Percentiles rank a stretch among this genome's conserved stretches.
Evolutionary conservation across 176 grass and related monocot genomes (phyloP).

Genomic region (Chloris gayana): DNA sequence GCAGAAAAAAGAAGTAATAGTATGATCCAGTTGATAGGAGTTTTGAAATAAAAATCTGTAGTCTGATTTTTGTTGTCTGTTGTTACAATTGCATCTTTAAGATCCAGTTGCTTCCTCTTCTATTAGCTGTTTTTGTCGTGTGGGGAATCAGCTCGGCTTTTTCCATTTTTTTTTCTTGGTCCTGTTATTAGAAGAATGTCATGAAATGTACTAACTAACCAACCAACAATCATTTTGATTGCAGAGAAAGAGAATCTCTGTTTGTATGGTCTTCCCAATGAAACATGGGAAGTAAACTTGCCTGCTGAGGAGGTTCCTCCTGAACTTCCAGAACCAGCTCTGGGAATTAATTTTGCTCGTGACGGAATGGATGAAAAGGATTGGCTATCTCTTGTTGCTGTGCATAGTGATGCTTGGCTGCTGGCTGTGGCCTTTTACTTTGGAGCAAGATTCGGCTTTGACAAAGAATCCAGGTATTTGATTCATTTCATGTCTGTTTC

Average conservation of each 20-base stretch:
- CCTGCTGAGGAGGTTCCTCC: conserved; percentile 94
- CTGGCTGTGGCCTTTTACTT: conserved; percentile 89
- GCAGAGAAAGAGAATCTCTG: conserved; percentile 97
- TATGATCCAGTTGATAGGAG: neutral
- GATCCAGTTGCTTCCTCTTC: neutral
- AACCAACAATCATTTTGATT: conserved; percentile 28
- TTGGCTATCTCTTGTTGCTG: conserved; percentile 86
- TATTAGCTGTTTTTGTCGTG: neutral
- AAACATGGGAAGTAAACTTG: conserved; percentile 97
- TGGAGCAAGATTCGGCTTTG: conserved; percentile 94
- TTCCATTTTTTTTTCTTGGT: conserved; percentile 4
- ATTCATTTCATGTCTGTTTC: neutral
- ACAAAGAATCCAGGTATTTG: conserved; percentile 82
- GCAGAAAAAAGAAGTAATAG: neutral
- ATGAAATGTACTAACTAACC: neutral
- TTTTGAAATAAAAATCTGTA: neutral
- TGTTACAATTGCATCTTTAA: too few species aligned
- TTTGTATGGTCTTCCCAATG: conserved; percentile 92
- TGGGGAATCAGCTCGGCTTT: neutral
- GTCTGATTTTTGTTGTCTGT: neutral
- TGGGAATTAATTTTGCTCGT: conserved; percentile 97
- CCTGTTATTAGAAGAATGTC: neutral
- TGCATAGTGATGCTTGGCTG: conserved; percentile 91
- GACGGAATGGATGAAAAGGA: conserved; percentile 97
- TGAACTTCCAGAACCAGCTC: conserved; percentile 93